Conservation (phyloP, 2,329 filamentous ascomycete genomes). For the Cytospora leucostoma region DNA sequence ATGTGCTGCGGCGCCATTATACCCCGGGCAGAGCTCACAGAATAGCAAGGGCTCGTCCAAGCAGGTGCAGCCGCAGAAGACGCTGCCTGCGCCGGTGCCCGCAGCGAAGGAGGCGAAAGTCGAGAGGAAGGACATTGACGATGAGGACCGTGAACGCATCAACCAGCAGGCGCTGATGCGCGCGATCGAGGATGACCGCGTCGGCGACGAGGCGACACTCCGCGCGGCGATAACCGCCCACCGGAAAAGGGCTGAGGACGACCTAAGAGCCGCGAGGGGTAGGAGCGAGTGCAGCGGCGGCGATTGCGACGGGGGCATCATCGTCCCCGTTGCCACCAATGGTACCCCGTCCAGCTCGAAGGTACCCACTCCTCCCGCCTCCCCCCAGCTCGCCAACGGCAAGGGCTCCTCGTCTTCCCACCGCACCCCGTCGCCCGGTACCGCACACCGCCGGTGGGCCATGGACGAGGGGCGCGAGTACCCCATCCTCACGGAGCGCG, state of each 20-base stretch:
- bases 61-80: slow-evolving; percentile 40
- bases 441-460: slow-evolving; percentile 56
- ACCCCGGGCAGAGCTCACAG: slow-evolving; percentile 19
- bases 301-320: slow-evolving; percentile 25
- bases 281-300: slow-evolving; percentile 19
- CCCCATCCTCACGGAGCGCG: slow-evolving; percentile 68
- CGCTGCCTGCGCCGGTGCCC: slow-evolving; percentile 28
- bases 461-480: slow-evolving; percentile 69
- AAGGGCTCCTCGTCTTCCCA: slow-evolving; percentile 3
- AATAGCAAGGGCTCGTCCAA: slow-evolving; percentile 5
- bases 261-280: slow-evolving; percentile 37
- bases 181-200: slow-evolving; percentile 66
- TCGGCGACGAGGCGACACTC: slow-evolving; percentile 67
- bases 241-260: slow-evolving; percentile 60
- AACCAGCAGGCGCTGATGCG: slow-evolving; percentile 68
- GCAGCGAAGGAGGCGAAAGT: slow-evolving; percentile 49
- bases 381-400: neutral
- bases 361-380: neutral
- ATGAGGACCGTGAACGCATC: slow-evolving; percentile 46
- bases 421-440: slow-evolving; percentile 8
- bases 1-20: slow-evolving; percentile 61
- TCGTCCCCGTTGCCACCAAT: slow-evolving; percentile 6
- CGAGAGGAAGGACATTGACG: slow-evolving; percentile 40
- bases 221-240: slow-evolving; percentile 63
- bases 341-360: neutral